Percentiles rank a stretch among this genome's conserved stretches.
These are phyloP conservation scores for Metarhizium rileyi DNA, from an alignment of 2,329 filamentous ascomycete species.

Conservation along the genomic window DNA sequence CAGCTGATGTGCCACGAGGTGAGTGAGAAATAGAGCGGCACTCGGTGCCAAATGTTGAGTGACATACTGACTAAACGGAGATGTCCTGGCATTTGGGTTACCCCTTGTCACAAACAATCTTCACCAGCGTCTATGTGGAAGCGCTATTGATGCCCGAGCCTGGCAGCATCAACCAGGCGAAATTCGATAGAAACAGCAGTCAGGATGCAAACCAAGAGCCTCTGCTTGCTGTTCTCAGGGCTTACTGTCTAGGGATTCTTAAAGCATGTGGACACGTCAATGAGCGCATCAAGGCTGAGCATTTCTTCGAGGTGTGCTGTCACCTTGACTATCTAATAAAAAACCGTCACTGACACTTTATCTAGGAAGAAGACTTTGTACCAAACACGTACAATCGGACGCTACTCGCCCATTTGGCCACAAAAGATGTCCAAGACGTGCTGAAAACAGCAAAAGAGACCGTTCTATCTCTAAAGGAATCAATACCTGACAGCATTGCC, in stretches of 20 bases:
- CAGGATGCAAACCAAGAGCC: constrained; percentile 25
- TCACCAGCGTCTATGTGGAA: constrained; percentile 88
- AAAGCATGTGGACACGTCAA: constrained; percentile 78
- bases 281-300: constrained; percentile 65
- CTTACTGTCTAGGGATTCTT: constrained; percentile 77
- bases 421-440: constrained; percentile 42
- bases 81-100: constrained; percentile 98
- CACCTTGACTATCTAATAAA: no score
- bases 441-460: constrained; percentile 46
- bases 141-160: constrained; percentile 65
- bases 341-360: no score
- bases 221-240: constrained; percentile 59
- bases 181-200: constrained; percentile 40
- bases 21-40: constrained; percentile 10
- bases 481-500: constrained; percentile 29
- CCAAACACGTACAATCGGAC: constrained; percentile 80
- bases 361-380: constrained; percentile 88
- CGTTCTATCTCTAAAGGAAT: constrained; percentile 31
- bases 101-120: constrained; percentile 85
- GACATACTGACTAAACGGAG: constrained; percentile 29
- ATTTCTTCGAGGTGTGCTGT: constrained; percentile 70
- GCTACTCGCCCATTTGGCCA: constrained; percentile 56
- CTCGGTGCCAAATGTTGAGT: background rate
- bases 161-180: constrained; percentile 51
- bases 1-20: constrained; percentile 85